Evolutionary conservation across 2,329 filamentous ascomycete genomes (phyloP), one percentile per base, ranked within the genome.

Genomic region (Cladosporium sp.): DNA sequence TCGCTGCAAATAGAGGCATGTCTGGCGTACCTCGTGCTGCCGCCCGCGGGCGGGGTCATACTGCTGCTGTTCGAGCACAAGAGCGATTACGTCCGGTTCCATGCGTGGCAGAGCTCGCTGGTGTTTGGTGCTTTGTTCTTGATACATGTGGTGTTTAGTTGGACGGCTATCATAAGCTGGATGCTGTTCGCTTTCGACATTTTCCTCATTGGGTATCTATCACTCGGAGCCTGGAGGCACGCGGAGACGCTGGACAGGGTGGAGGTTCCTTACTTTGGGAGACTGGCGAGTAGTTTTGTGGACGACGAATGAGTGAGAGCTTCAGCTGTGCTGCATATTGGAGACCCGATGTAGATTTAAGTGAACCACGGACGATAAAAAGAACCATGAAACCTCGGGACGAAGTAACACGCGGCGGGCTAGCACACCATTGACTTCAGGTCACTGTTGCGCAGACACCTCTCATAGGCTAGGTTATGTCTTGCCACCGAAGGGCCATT

Each of bases 51-150:
- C 2, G 88, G 87, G 3, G 88, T 96, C 22, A 69, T 95, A 59
- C 72, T 98, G 61, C 72, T 98, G 60, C 80, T 97, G 42, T 68
- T 92, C 58, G 93, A 98, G 77, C 83, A 91, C 66, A 93, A 95
- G 75, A 96, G 90, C 66, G 93, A 98, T 72, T 98, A 95, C 70
- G 93, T 98, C 53, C 81, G 93, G 58, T 97, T 97, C 62, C 93
- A 98, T 70, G 93, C 93, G 7, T 98, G 93, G 92, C 93, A 98
- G 72, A 62, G 58, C 14, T 62, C 66, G 31, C 35, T 58, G 28
- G 55, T 59, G 10, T 68, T 66, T 51, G 59, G 58, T 10, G 63
- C 59, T 9, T 65, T 83, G 54, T 81, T 91, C 70, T 71, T 95
- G 48, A 61, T 96, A 19, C 92, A 97, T 67, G 78, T 97, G 35